Evolutionary conservation across 129 eudicot species (phyloP).

Genomic region (Pseudognaphalium luteoalbum): DNA sequence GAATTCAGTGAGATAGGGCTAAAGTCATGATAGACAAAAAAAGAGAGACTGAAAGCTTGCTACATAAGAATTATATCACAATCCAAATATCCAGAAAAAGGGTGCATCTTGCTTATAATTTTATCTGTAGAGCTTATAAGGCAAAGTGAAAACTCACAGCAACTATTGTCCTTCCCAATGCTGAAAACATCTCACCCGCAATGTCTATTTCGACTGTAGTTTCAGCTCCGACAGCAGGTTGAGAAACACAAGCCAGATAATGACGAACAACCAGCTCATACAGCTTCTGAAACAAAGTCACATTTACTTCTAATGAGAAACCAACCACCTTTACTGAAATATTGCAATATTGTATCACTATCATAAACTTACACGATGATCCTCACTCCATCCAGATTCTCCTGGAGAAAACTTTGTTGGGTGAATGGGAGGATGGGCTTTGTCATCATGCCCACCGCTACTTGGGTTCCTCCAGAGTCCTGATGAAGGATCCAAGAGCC

Average conservation of each 20-base stretch:
- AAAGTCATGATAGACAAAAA: too few relatives aligned
- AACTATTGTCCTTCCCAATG: slow-evolving; percentile 83
- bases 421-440: slow-evolving; percentile 99
- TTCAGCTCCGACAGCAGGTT: slow-evolving; percentile 94
- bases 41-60: neutral
- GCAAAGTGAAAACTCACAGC: slow-evolving; percentile 58
- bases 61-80: neutral
- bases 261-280: slow-evolving; percentile 98
- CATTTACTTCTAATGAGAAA: neutral
- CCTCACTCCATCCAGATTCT: slow-evolving; percentile 87
- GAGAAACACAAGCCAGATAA: slow-evolving; percentile 95
- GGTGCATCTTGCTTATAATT: slow-evolving; percentile 1
- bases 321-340: neutral
- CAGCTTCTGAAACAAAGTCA: slow-evolving; percentile 52
- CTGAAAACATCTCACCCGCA: slow-evolving; percentile 85
- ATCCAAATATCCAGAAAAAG: slow-evolving; percentile 1
- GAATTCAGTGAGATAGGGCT: slow-evolving; percentile 7
- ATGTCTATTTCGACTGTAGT: slow-evolving; percentile 89
- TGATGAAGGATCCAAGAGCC: slow-evolving; percentile 76
- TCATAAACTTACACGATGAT: slow-evolving; percentile 45
- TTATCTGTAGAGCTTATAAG: neutral
- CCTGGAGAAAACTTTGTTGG: slow-evolving; percentile 94
- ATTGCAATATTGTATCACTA: slow-evolving; percentile 36
- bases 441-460: slow-evolving; percentile 92
- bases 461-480: slow-evolving; percentile 91